Base-by-base conservation (phyloP, 768 basidiomycete species). In the Daedalea quercina region DNA sequence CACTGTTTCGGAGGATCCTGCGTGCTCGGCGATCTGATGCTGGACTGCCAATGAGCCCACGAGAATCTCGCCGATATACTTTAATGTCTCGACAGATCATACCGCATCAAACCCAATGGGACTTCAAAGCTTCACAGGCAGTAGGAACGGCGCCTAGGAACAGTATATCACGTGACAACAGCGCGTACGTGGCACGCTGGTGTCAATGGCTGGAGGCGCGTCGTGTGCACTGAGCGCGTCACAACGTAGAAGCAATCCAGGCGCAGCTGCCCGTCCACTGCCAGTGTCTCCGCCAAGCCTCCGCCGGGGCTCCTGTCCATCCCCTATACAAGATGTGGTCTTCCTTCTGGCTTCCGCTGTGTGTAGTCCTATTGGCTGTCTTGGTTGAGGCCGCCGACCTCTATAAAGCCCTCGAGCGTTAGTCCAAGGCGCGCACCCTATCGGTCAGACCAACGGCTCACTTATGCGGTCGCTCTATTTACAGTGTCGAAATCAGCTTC, bases 381-480 rank as follows among this genome's bases (percentile, higher is more conserved):
- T 63, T 75, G 33, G 67, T 68, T 3, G 62, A 63, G 24, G 90
- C 86, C 23, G 77, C 80, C 3, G 90, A 93, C 70, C 76, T 86
- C 44, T 96, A 95, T 69, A 90, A 90, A 69, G 65, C 81, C 53
- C 73, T 95, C 55, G 92, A 90, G 60, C 70, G 90, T 93, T 67
- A 72, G 86, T 77, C 52, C 55, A 67, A 70, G 66, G 63, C 67
- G 62, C 65, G 61, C 67, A 64, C 56, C 48, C 52, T 47, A 43
- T 55, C 43, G 46, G 25, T 46, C 53, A 47, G 50, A 56, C 44
- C 58, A 56, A 51, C 55, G 55, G 54, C 43, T 62, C 54, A 57
- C 58, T 48, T 60, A 53, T 40, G 28, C 60, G 58, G 59, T 54
- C 57, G 63, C 57, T 53, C 58, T 65, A 41, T 25, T n/a, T 51